phyloP scores from a whole-genome alignment of 129 eudicot genomes.

The Flaveria robusta region DNA sequence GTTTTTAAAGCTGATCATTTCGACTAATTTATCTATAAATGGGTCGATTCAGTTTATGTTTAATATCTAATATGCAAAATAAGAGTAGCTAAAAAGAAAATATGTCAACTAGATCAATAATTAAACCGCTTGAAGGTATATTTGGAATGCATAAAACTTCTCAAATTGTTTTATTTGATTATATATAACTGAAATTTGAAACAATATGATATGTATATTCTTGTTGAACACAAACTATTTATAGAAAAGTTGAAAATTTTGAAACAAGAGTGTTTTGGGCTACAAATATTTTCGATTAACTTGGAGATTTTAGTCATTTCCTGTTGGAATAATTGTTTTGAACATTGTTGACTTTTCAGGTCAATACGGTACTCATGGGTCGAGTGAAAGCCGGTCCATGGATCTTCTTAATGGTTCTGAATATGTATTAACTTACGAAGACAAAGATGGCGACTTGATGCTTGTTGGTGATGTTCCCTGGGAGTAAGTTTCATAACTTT shows the following conservation, averaged over 20 bases:
- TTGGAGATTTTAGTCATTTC: background rate
- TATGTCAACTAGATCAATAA: background rate
- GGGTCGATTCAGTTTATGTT: background rate
- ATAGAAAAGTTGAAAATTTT: background rate
- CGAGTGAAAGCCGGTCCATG: conserved; percentile 44
- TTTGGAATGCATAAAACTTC: background rate
- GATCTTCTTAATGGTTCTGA: conserved; percentile 65
- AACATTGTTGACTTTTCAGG: conserved; percentile 27
- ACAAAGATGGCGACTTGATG: conserved; percentile 84
- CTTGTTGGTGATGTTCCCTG: conserved; percentile 89
- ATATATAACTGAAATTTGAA: no score
- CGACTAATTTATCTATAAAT: background rate
- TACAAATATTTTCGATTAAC: background rate
- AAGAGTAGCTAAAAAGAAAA: background rate
- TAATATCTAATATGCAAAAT: background rate
- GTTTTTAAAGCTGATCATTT: background rate
- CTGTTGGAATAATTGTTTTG: background rate
- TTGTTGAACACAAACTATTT: background rate
- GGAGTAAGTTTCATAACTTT: conserved; percentile 56
- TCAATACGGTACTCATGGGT: conserved; percentile 20
- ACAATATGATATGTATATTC: background rate
- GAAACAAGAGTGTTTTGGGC: background rate
- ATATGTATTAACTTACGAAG: conserved; percentile 73
- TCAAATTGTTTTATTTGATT: background rate
- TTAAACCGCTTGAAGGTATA: background rate